phyloP scores from a whole-genome alignment of 2,329 filamentous ascomycete genomes.

The Colletotrichum eleusines region DNA sequence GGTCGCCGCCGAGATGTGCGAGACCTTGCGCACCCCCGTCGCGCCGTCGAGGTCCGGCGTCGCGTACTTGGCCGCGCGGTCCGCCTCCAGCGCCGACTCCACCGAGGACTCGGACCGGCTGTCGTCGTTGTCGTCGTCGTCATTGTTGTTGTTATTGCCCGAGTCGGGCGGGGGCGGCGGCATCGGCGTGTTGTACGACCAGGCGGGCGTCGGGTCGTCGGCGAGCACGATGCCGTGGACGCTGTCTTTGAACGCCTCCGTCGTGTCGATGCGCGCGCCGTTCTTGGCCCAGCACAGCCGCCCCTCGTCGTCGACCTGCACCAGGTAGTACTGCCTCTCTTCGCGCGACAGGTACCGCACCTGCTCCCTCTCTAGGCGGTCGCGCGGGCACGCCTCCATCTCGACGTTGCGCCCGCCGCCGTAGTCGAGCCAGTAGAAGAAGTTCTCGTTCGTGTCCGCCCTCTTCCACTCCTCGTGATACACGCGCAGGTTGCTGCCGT shows the following conservation, averaged over 20 bases:
- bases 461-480: constrained; percentile 91
- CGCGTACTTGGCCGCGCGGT: constrained; percentile 73
- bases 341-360: constrained; percentile 87
- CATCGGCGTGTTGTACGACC: constrained; percentile 49
- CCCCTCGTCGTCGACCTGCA: constrained; percentile 79
- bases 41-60: constrained; percentile 72
- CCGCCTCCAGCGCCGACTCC: constrained; percentile 66
- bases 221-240: constrained; percentile 77
- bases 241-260: constrained; percentile 81
- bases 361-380: constrained; percentile 80
- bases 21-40: constrained; percentile 65
- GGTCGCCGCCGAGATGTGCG: constrained; percentile 76
- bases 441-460: constrained; percentile 83
- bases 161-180: constrained; percentile 41
- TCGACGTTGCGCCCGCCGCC: constrained; percentile 80
- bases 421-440: constrained; percentile 93
- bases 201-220: constrained; percentile 71
- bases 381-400: constrained; percentile 77
- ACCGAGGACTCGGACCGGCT: constrained; percentile 53
- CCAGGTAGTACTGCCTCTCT: constrained; percentile 84
- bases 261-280: constrained; percentile 80
- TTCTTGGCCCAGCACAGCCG: constrained; percentile 91
- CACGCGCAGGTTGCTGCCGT: constrained; percentile 82
- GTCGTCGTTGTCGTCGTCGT: constrained; percentile 43
- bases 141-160: constrained; percentile 20